Percentiles rank a stretch among this genome's conserved stretches.
Conservation (phyloP, 345 rosid genomes). For the Firmiana major region DNA sequence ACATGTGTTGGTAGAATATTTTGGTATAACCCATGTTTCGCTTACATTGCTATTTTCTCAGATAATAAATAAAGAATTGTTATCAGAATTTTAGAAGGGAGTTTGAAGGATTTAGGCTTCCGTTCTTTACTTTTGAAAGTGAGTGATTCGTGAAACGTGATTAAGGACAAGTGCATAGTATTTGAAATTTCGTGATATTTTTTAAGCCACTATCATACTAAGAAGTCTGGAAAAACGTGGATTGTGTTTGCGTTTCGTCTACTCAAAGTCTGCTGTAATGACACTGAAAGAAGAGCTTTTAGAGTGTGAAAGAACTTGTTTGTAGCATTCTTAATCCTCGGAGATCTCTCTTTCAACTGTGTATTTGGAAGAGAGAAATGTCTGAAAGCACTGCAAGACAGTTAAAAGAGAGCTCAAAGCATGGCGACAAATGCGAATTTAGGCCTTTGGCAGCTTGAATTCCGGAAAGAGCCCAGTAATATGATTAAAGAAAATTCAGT, state of each 20-base stretch:
- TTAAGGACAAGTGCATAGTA: neutral
- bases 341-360: neutral
- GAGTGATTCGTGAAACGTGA: neutral
- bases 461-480: neutral
- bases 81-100: neutral
- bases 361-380: too few species aligned
- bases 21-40: neutral
- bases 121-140: neutral
- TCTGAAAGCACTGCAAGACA: too few species aligned
- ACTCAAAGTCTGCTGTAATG: neutral
- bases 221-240: neutral
- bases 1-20: neutral
- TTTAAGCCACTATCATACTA: neutral
- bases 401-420: too few species aligned
- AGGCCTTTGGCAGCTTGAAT: neutral
- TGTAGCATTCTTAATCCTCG: neutral
- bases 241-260: neutral
- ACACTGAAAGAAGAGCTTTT: too few species aligned
- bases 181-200: neutral
- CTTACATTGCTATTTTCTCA: neutral
- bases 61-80: neutral
- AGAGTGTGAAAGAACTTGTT: neutral
- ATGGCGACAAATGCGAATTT: neutral
- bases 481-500: neutral
- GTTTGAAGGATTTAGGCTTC: neutral